Conservation (phyloP, 2,329 filamentous ascomycete species). For the Penicillium sp. region DNA sequence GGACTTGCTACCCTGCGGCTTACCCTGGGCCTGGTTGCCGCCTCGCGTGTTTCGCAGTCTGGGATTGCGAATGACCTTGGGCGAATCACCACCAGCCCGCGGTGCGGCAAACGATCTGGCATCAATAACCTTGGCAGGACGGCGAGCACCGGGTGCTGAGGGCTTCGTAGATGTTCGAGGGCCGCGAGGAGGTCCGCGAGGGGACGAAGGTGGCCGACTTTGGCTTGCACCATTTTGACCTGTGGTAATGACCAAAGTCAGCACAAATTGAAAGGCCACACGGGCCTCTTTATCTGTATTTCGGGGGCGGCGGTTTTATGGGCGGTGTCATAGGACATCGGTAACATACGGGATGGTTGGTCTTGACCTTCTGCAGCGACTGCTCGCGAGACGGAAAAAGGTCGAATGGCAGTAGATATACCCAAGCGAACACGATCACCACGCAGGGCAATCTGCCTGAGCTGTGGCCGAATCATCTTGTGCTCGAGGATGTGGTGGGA, state of each 20-base stretch:
- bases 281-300: background rate
- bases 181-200: constrained; percentile 17
- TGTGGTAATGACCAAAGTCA: background rate
- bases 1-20: constrained; percentile 20
- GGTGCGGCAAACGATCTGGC: constrained; percentile 36
- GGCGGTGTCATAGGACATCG: background rate
- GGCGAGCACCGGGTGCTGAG: constrained; percentile 13
- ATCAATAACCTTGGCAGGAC: constrained; percentile 32
- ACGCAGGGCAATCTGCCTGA: constrained; percentile 18
- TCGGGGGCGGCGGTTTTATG: background rate
- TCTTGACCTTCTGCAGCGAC: constrained; percentile 15
- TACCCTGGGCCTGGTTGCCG: constrained; percentile 14
- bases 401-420: constrained; percentile 17
- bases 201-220: constrained; percentile 7
- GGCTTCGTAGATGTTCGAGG: constrained; percentile 19
- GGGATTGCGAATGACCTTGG: constrained; percentile 32
- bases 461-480: constrained; percentile 30
- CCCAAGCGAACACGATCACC: constrained; percentile 13
- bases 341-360: constrained; percentile 24
- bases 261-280: background rate
- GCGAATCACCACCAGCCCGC: constrained; percentile 23
- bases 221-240: constrained; percentile 4
- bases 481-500: constrained; percentile 2
- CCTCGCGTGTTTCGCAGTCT: constrained; percentile 22
- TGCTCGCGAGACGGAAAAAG: constrained; percentile 25